Base-by-base conservation (phyloP, 208 protist species). In the Crithidia sp. region DNA sequence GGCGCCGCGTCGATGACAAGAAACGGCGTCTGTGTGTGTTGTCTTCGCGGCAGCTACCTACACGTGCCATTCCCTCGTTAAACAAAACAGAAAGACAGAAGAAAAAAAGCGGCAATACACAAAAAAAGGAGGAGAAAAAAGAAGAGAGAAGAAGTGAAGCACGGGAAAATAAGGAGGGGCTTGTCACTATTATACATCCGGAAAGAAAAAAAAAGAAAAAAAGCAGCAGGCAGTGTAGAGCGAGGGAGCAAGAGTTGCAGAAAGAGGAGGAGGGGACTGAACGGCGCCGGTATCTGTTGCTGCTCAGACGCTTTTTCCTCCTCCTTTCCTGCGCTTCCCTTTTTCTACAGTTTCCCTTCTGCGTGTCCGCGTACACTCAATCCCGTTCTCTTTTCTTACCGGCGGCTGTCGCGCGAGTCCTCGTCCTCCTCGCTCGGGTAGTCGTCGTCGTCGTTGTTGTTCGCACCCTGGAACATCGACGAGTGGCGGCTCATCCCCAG, bases 401-500 rank as follows among this genome's bases (percentile, higher is more conserved):
- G 16, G 45, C 63, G 56, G 36, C 74, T 47, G 40, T 58, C 58
- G n/a, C 74, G 58, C 0, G 60, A 65, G 45, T 68, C 50, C 7
- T 76, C 58, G 37, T 83, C 74, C 45, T 78, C 71, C 16, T 74
- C 64, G 64, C 61, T 66, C 45, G 43, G 9, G 49, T 54, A 39
- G 28, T 61, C 61, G n/a, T 40, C 65, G 55, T 59, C 17, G 54
- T 36, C 41, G 68, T 64, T 47, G 63, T 50, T 17, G 44, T 37
- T 17, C 10, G 55, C 57, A 4, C 6, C 6, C 17, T 43, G 43
- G 52, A 67, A 63, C 40, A 76, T 10, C 45, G 52, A 56, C 28
- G 70, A 53, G 68, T 52, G 50, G 49, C 82, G 77, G 66, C 82
- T 80, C 54, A 85, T 73, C 39, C 76, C 81, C 7, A 90, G 36